Conservation (phyloP, 202 grass and related monocot species). For the Bolboschoenoplectus hybrid region DNA sequence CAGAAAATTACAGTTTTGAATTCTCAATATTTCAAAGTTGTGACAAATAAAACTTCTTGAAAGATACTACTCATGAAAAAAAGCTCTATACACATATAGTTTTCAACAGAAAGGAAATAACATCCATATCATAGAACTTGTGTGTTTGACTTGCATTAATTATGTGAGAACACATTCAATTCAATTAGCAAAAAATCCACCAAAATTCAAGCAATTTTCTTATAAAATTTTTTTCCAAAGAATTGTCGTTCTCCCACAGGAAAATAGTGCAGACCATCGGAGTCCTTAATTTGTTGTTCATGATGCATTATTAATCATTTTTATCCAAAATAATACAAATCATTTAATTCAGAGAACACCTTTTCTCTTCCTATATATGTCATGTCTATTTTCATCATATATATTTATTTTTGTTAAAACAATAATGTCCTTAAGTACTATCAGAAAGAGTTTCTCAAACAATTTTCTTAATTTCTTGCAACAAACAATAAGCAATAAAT, state of each 20-base stretch:
- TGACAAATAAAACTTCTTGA: background rate
- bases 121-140: background rate
- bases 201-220: too few species aligned
- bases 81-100: background rate
- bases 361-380: background rate
- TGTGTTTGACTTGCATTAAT: background rate
- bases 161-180: too few species aligned
- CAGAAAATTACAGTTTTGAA: background rate
- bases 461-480: background rate
- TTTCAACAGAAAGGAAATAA: background rate
- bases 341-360: background rate
- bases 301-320: too few species aligned
- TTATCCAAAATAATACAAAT: too few species aligned
- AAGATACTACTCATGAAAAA: constrained; percentile 5
- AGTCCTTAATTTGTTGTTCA: too few species aligned
- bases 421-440: background rate
- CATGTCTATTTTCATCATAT: background rate
- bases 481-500: background rate
- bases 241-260: too few species aligned
- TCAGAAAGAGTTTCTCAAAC: background rate
- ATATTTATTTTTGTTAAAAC: background rate
- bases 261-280: too few species aligned
- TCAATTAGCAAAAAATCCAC: too few species aligned
- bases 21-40: background rate
- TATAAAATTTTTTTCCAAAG: too few species aligned